phyloP scores from a whole-genome alignment of 441 rosid genomes.

The California macrophylla region DNA sequence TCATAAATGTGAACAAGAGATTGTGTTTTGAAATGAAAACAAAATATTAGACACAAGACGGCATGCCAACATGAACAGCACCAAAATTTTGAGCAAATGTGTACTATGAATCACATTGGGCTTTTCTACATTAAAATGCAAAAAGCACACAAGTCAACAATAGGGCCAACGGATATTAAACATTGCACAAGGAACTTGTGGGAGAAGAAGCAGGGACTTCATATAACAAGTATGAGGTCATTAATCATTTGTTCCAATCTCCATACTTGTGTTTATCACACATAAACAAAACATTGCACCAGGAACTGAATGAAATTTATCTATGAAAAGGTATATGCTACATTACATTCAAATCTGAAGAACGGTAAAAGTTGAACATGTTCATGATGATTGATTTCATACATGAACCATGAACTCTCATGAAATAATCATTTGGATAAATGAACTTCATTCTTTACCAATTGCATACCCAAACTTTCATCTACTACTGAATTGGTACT shows the following conservation, averaged over 20 bases:
- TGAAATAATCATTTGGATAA: neutral
- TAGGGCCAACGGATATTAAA: neutral
- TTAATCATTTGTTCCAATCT: too few species aligned
- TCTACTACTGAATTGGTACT: neutral
- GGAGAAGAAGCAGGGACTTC: too few species aligned
- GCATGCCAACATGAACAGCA: neutral
- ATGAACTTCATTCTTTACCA: neutral
- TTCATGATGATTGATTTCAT: neutral
- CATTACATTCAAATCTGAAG: neutral
- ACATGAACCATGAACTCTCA: neutral
- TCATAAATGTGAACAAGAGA: neutral
- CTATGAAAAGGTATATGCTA: neutral
- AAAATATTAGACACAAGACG: neutral
- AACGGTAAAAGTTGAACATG: neutral
- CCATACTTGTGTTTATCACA: too few species aligned
- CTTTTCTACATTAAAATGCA: too few species aligned
- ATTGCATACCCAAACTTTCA: neutral
- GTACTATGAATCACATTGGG: neutral
- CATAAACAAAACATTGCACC: neutral
- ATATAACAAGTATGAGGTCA: neutral
- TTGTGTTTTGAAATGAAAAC: neutral
- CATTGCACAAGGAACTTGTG: too few species aligned
- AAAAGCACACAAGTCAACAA: too few species aligned
- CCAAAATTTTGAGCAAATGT: neutral
- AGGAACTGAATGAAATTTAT: neutral